Evolutionary conservation across 75 land plant genomes (phyloP).

Genomic region (Cryptomeria japonica): DNA sequence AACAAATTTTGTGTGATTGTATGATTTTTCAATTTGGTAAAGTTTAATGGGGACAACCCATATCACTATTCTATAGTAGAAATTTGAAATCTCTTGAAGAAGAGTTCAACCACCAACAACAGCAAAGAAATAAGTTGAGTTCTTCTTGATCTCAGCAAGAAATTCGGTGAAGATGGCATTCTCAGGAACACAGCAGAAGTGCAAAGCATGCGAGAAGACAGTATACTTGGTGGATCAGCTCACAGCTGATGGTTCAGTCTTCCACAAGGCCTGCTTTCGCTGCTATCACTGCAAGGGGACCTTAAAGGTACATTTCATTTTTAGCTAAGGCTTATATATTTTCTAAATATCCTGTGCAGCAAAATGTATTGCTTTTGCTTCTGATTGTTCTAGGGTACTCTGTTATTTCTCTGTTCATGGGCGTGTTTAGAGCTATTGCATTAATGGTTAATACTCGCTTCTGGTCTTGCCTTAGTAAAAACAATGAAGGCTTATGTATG

Average conservation of each 20-base stretch:
- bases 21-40: not conserved
- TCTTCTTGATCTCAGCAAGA: not conserved
- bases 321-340: not conserved
- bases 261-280: constrained; percentile 78
- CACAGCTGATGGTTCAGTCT: constrained; percentile 65
- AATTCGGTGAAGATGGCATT: constrained; percentile 45
- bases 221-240: constrained; percentile 74
- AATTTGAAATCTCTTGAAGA: not conserved
- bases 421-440: not conserved
- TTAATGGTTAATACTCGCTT: not conserved
- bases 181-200: constrained; percentile 74
- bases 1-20: not conserved
- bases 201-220: constrained; percentile 84
- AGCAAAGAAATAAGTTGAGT: not conserved
- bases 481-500: not conserved
- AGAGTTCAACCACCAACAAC: not conserved
- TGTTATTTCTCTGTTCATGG: not conserved
- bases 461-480: not conserved
- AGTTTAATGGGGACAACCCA: not conserved
- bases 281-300: constrained; percentile 83
- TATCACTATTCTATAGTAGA: not conserved
- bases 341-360: not conserved
- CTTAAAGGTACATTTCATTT: constrained; percentile 39
- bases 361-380: not conserved
- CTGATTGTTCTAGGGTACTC: not conserved